These are phyloP conservation scores for Hordeum pubiflorum DNA, from an alignment of 202 grass and related monocot genomes.

Conservation along the genomic window DNA sequence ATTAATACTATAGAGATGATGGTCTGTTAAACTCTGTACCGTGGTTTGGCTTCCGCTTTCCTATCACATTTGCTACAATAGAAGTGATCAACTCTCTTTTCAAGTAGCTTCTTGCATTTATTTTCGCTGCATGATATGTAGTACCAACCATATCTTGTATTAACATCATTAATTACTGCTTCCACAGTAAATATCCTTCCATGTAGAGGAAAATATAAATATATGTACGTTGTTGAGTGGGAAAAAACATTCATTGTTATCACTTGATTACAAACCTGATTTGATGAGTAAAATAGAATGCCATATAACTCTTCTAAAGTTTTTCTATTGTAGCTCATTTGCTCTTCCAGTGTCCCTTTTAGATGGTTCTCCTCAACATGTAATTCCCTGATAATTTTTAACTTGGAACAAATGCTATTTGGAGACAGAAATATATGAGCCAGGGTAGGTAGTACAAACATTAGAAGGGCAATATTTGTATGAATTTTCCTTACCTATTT, in stretches of 20 bases:
- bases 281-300: background rate
- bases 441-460: background rate
- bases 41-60: background rate
- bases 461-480: background rate
- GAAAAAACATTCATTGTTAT: background rate
- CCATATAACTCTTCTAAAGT: background rate
- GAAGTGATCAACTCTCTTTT: background rate
- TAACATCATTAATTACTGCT: background rate
- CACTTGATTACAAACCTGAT: background rate
- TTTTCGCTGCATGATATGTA: background rate
- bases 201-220: background rate
- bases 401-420: background rate
- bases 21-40: background rate
- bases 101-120: constrained; percentile 3
- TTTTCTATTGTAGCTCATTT: background rate
- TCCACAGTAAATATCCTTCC: background rate
- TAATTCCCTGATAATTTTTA: background rate
- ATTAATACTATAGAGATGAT: background rate
- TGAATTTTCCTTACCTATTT: background rate
- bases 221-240: background rate
- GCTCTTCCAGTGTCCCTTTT: background rate
- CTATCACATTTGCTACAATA: background rate
- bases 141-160: background rate
- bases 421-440: background rate
- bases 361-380: background rate